A percentile compares a stretch with the other conserved stretches of the same genome.
Conservation (phyloP, 371 early-diverging fungal species). For the Furculomyces boomerangus region DNA sequence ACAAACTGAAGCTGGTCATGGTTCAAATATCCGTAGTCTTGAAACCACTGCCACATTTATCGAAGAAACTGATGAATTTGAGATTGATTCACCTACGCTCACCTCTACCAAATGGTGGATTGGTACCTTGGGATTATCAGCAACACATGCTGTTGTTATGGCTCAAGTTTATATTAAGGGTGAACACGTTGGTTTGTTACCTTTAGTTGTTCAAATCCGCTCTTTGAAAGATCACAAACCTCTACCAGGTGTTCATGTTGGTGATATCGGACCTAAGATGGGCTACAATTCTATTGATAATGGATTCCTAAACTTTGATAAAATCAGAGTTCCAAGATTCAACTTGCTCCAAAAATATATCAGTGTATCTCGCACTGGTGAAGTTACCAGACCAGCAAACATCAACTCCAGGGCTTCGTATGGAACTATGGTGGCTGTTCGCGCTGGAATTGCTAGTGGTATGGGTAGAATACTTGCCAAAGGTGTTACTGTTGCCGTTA, state of each 20-base stretch:
- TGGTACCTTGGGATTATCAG: conserved; percentile 50
- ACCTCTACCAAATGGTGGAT: conserved; percentile 85
- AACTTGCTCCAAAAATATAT: conserved; percentile 65
- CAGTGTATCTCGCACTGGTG: conserved; percentile 46
- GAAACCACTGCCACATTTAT: conserved; percentile 81
- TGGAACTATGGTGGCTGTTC: conserved; percentile 55
- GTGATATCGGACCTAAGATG: conserved; percentile 80
- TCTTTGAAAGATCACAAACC: conserved; percentile 50
- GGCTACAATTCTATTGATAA: conserved; percentile 71
- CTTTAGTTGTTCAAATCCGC: conserved; percentile 74
- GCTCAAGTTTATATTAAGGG: conserved; percentile 68
- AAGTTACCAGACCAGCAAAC: conserved; percentile 44
- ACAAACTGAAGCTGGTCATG: conserved; percentile 62
- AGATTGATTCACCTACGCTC: conserved; percentile 62
- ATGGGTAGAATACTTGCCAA: conserved; percentile 24
- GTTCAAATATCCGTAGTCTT: conserved; percentile 67
- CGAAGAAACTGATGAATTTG: conserved; percentile 60
- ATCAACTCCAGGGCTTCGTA: conserved; percentile 41
- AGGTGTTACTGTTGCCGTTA: conserved; percentile 46
- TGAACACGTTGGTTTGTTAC: conserved; percentile 64
- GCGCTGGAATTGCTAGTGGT: conserved; percentile 40
- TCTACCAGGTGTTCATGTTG: conserved; percentile 67
- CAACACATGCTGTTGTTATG: conserved; percentile 73
- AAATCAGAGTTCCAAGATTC: conserved; percentile 56
- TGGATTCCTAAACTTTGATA: conserved; percentile 62